Evolutionary conservation across 495 filamentous ascomycete species (phyloP).

Genomic region (Lasiosphaeria ovina): DNA sequence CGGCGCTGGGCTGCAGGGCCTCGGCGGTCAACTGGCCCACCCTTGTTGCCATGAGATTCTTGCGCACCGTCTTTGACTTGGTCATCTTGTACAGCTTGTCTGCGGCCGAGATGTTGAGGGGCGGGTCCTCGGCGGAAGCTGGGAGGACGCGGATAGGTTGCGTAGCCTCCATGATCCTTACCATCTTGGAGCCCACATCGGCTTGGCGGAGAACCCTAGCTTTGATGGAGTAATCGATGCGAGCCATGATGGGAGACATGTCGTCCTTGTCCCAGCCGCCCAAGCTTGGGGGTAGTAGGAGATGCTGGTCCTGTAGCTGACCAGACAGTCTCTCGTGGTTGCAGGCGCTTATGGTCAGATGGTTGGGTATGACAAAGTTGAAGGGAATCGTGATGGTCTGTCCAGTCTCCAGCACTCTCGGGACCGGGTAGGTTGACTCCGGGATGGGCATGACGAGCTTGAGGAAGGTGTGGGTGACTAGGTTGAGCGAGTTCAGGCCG

Average conservation of each 20-base stretch:
- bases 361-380: conserved; percentile 79
- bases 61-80: conserved; percentile 74
- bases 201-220: conserved; percentile 49
- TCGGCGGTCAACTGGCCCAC: conserved; percentile 69
- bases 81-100: conserved; percentile 65
- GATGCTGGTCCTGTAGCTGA: conserved; percentile 67
- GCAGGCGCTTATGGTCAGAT: conserved; percentile 59
- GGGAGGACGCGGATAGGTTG: conserved; percentile 79
- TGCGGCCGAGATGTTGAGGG: conserved; percentile 60
- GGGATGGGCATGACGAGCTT: conserved; percentile 79
- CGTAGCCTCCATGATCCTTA: conserved; percentile 43
- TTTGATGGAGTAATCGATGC: conserved; percentile 70
- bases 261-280: conserved; percentile 78
- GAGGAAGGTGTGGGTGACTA: conserved; percentile 62
- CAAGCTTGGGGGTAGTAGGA: conserved; percentile 75
- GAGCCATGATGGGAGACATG: conserved; percentile 76
- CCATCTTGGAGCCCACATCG: conserved; percentile 16
- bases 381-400: conserved; percentile 75
- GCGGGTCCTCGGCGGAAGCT: conserved; percentile 68
- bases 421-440: conserved; percentile 64
- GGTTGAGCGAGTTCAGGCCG: conserved; percentile 39
- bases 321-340: conserved; percentile 46
- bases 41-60: conserved; percentile 74
- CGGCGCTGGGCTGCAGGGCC: conserved; percentile 68
- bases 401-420: conserved; percentile 65